Conservation (phyloP, 2,329 filamentous ascomycete species). For the Trichoderma atrobrunneum region DNA sequence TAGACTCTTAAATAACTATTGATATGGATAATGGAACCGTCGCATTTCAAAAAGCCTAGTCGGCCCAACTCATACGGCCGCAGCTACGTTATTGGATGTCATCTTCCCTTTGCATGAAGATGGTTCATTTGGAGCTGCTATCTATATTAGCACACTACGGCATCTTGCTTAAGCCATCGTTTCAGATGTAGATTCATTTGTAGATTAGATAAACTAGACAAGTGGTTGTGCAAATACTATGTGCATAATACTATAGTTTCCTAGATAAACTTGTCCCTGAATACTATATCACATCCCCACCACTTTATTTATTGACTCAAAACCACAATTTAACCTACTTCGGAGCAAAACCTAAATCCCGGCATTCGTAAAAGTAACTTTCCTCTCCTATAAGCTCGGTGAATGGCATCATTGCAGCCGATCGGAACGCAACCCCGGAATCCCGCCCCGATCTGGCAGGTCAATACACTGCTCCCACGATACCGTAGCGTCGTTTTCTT, state of each 20-base stretch:
- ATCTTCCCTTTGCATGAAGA: rapidly evolving
- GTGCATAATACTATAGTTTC: not conserved
- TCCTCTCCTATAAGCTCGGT: not conserved
- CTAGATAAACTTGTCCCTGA: not conserved
- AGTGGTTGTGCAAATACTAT: not conserved
- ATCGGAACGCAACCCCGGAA: constrained; percentile 13
- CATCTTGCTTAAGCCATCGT: not conserved
- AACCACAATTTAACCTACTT: not conserved
- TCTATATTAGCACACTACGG: not conserved
- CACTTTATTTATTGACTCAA: not conserved
- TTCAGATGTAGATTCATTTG: not conserved
- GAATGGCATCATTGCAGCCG: constrained; percentile 16
- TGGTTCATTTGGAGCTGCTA: not conserved
- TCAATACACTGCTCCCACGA: not conserved
- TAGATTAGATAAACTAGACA: not conserved
- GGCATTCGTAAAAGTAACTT: not conserved
- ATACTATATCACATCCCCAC: not conserved
- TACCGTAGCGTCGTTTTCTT: not conserved
- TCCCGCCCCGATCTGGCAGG: constrained; percentile 18
- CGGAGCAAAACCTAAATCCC: not conserved
- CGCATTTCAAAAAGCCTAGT: not conserved
- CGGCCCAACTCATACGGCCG: not conserved
- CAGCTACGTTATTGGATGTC: not conserved
- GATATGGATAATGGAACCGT: not conserved
- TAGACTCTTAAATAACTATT: not conserved